phyloP scores from a whole-genome alignment of 2,329 filamentous ascomycete genomes.

The Colletotrichum zoysiae region DNA sequence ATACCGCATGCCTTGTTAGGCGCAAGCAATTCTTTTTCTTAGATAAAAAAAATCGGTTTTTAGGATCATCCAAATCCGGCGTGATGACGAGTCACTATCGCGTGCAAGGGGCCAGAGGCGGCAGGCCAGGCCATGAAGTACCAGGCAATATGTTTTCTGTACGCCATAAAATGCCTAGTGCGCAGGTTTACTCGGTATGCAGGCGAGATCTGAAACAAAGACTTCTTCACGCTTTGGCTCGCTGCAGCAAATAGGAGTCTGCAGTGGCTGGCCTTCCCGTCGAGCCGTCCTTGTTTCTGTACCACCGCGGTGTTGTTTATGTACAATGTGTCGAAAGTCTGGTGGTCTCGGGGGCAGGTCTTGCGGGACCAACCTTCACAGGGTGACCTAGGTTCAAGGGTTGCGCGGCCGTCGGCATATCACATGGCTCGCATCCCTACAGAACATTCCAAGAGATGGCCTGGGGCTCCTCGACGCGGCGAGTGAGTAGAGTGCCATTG shows the following conservation, averaged over 20 bases:
- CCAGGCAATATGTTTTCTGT: constrained; percentile 12
- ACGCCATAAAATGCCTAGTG: constrained; percentile 24
- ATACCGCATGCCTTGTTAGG: neutral
- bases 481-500: constrained; percentile 22
- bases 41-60: no score
- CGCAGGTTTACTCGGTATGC: constrained; percentile 24
- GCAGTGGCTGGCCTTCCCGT: constrained; percentile 37
- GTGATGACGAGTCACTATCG: constrained; percentile 30
- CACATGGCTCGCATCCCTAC: constrained; percentile 4
- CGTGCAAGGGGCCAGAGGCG: constrained; percentile 15
- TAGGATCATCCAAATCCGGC: constrained; percentile 15
- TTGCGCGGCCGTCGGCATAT: constrained; percentile 6
- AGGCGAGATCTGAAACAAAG: constrained; percentile 40
- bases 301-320: neutral
- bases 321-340: constrained; percentile 19
- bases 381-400: constrained; percentile 26
- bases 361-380: constrained; percentile 14
- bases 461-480: constrained; percentile 13
- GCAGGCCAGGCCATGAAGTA: constrained; percentile 13
- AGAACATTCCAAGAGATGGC: constrained; percentile 13
- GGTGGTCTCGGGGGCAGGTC: constrained; percentile 23
- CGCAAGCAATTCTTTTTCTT: neutral
- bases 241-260: constrained; percentile 33
- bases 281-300: constrained; percentile 15
- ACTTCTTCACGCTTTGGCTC: constrained; percentile 33